These are phyloP conservation scores for Clarireedia homoeocarpa DNA, from an alignment of 2,329 filamentous ascomycete species.

Conservation along the genomic window DNA sequence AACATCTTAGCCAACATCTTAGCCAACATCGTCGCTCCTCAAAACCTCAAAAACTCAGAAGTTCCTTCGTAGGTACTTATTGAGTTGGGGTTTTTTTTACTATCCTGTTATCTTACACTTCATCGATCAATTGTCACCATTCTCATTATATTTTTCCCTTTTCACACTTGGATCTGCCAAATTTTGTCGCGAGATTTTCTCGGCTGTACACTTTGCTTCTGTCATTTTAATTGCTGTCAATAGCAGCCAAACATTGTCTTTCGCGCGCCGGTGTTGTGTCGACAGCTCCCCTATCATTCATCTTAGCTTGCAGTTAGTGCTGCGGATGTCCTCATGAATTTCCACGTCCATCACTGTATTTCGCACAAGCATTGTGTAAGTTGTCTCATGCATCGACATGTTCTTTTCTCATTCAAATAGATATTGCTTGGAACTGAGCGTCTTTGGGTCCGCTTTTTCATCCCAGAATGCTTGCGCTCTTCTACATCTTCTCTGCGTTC, in stretches of 20 bases:
- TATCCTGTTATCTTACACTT: background rate
- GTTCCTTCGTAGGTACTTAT: background rate
- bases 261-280: too few species aligned
- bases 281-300: background rate
- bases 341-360: background rate
- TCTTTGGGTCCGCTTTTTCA: background rate
- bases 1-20: background rate
- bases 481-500: background rate
- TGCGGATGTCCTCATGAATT: background rate
- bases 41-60: too few species aligned
- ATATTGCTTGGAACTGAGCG: background rate
- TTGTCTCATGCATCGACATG: background rate
- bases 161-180: too few species aligned
- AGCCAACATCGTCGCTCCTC: background rate
- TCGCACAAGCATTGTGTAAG: background rate
- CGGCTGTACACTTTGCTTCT: too few species aligned
- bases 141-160: too few species aligned
- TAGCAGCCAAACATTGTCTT: too few species aligned
- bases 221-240: background rate
- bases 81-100: too few species aligned
- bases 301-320: background rate
- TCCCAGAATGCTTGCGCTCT: background rate
- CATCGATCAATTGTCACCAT: background rate
- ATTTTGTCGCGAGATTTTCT: background rate
- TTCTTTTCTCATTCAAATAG: background rate